Conservation (phyloP, 73 alveolate genomes). For the Tetrahymena malaccensis region DNA sequence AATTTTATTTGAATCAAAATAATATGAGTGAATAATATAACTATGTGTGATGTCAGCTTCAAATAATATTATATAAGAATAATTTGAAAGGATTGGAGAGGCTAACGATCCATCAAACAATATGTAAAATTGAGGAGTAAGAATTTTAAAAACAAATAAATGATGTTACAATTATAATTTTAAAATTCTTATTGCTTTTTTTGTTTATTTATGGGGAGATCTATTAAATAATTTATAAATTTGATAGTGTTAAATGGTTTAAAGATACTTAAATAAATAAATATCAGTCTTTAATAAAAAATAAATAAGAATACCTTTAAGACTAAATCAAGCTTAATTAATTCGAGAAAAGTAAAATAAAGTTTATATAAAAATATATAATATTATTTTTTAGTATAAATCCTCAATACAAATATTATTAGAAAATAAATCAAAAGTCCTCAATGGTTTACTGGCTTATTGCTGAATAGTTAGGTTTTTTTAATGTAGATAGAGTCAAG, state of each 20-base stretch:
- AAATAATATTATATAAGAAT: not conserved
- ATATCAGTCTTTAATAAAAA: too few species aligned
- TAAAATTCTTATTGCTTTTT: too few species aligned
- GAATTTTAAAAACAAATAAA: not conserved
- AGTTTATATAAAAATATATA: too few species aligned
- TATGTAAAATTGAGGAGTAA: not conserved
- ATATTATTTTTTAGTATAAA: too few species aligned
- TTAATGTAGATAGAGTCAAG: slow-evolving; percentile 12
- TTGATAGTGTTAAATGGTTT: not conserved
- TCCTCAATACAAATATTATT: not conserved
- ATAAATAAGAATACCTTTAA: not conserved
- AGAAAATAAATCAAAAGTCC: not conserved
- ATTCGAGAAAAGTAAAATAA: not conserved
- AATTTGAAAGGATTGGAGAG: not conserved
- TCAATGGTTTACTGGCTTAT: not conserved
- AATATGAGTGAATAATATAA: not conserved
- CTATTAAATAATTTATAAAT: too few species aligned
- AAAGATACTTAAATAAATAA: not conserved
- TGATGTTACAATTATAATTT: not conserved
- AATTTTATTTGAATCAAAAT: too few species aligned
- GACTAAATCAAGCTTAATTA: not conserved
- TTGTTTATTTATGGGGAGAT: not conserved
- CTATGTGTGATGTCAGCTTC: not conserved
- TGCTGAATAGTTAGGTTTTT: slow-evolving; percentile 28
- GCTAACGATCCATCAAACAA: not conserved